phyloP scores from a whole-genome alignment of 2,329 filamentous ascomycete genomes.

The Cylindrodendrum hubeiense region DNA sequence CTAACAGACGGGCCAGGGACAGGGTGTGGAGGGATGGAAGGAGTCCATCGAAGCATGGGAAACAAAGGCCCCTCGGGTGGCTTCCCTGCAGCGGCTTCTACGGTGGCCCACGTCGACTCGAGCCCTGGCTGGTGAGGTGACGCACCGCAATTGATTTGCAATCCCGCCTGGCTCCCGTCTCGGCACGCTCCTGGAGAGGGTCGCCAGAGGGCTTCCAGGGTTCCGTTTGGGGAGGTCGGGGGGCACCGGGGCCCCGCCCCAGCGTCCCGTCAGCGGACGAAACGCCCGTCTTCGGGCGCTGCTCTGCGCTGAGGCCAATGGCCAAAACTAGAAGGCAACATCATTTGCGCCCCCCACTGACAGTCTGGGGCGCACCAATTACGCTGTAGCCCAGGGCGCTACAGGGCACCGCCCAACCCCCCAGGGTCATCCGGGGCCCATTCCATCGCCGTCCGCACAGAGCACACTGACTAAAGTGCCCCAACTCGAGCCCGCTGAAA shows the following conservation, averaged over 20 bases:
- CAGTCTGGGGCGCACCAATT: conserved; percentile 2
- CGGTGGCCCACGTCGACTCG: too few relatives aligned
- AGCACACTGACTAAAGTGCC: neutral
- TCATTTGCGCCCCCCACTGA: conserved; percentile 1
- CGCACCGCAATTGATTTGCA: neutral
- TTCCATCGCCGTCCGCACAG: neutral
- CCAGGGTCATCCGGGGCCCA: neutral
- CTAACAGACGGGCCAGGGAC: conserved; percentile 21
- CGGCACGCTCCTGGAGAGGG: neutral
- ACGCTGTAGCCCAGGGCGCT: conserved; percentile 1
- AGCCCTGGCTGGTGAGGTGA: neutral
- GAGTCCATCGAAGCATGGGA: neutral
- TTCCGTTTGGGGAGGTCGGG: neutral
- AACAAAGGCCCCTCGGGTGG: neutral
- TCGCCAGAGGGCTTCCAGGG: neutral
- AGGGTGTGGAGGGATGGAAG: conserved; percentile 16
- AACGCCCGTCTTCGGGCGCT: conserved; percentile 17
- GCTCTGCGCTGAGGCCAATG: neutral
- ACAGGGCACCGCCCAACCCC: neutral
- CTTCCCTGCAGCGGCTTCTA: neutral
- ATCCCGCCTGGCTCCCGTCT: neutral
- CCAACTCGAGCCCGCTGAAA: neutral
- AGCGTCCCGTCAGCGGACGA: conserved; percentile 22
- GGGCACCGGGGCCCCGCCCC: conserved; percentile 12
- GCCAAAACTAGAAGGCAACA: neutral